Evolutionary conservation across 2,329 filamentous ascomycete species (phyloP), one percentile per base, ranked within the genome.

Genomic region (Dothideomycetes sp.): DNA sequence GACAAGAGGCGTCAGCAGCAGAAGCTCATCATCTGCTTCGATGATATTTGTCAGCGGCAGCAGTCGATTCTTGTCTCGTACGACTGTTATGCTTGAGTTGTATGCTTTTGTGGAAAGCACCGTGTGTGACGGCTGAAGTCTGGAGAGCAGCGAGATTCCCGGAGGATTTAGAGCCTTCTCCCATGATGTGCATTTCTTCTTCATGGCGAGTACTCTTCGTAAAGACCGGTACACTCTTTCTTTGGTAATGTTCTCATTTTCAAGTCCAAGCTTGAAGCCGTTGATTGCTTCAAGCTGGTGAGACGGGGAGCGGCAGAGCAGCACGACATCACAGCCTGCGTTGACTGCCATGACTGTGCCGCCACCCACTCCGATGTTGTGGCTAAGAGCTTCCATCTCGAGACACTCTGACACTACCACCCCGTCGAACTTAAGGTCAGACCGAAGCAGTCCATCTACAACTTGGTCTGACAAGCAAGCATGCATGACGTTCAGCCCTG

Each of bases 281-380:
- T 82, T 84, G 53, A 98, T 84, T 5, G 88, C 89, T 61, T 96
- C 89, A 47, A 91, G 77, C 58, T 96, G 88, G 15, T 89, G 81
- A 29, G 84, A 79, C 50, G 87, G 93, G 4, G 86, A 87, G 33
- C 87, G 79, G 52, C 88, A 96, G 1, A 95, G 73, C 4, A 95
- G 73, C 4, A 95, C 78, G 38, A 96, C 68, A 58, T 98, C 91
- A 56, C 91, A 96, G 11, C 91, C 91, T 22, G 91, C 89, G 58
- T 94, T 91, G 37, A 95, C 84, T 3, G 91, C 91, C 87, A 95
- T 95, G 50, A 96, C 86, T 1, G 89, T 94, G 10, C 91, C 91
- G 31, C 91, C 89, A 49, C 89, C 87, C 14, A 98, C 87, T n/a
- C 89, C 89, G 36, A 96, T 91, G 52, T 95, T 93, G 55, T 94